Base-by-base conservation (phyloP, 306 rosid species). In the Gleditsia sinensis region DNA sequence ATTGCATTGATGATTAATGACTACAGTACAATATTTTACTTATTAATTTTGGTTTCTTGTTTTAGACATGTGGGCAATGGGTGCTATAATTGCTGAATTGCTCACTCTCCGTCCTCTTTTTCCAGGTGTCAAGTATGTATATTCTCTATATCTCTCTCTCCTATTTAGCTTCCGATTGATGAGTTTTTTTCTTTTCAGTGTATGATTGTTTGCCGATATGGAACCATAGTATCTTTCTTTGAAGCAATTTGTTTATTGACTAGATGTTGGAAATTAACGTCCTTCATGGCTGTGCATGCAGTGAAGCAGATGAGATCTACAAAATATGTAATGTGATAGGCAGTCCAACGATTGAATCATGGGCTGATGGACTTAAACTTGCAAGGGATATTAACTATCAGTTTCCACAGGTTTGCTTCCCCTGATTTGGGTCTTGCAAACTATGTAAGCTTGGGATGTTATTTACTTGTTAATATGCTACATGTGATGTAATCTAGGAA, bases 51-150 rank as follows among this genome's bases (percentile, higher is more conserved):
- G n/a, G n/a, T 21, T 70, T 11, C 10, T 40, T 17, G 37, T 39
- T 73, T 19, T 74, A 95, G 99, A 95, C 82, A 90, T 95, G 97
- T 95, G 99, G 99, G 99, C 99, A 54, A 95, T 95, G 99, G 99
- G 99, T 72, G 99, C 99, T 70, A 92, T 95, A 69, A 90, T 95
- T 92, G 96, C 98, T 3, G 99, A 95, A 85, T 82, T 95, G 85
- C 82, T 92, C 67, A 80, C 93, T 37, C 98, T 95, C 37, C 97
- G 99, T 32, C 99, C 99, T 75, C 90, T 95, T 43, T 95, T 95
- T 64, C 99, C 99, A 0, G 99, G 99, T 27, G 81, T 59, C 67
- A 92, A 96, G 99, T 95, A 86, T 40, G 67, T 54, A 32, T 45
- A 40, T 9, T 50, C 64, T 34, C 23, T 6, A 37, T 53, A n/a